These are phyloP conservation scores for Isoetes engelmannii DNA, from an alignment of 83 land plant genomes.

Conservation along the genomic window DNA sequence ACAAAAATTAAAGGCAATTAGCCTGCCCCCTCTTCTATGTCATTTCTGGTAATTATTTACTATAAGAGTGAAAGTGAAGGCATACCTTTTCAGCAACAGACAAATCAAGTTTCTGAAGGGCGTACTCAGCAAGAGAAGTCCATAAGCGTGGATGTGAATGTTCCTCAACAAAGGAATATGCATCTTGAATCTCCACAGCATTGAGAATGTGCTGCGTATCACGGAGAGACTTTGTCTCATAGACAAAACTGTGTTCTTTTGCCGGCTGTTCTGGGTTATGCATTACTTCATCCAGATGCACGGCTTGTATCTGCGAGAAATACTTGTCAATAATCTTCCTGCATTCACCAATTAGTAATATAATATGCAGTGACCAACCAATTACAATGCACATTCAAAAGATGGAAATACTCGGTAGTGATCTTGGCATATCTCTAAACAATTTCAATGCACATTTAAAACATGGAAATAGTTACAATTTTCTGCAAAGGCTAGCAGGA, in stretches of 20 bases:
- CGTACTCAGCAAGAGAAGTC: conserved; percentile 35
- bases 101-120: conserved; percentile 32
- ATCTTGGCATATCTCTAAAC: no score
- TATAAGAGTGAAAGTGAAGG: no score
- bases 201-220: conserved; percentile 35
- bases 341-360: no score
- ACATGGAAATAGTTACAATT: no score
- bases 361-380: no score
- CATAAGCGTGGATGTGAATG: conserved; percentile 38
- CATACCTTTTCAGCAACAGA: conserved; percentile 34
- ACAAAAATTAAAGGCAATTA: no score
- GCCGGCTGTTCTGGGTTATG: conserved; percentile 33
- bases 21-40: no score
- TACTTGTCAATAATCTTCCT: neutral
- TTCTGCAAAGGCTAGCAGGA: no score
- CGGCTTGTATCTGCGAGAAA: conserved; percentile 27
- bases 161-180: conserved; percentile 34
- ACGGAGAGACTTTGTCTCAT: conserved; percentile 38
- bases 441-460: no score
- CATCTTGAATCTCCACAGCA: conserved; percentile 36
- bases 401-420: no score
- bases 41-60: no score
- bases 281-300: conserved; percentile 38
- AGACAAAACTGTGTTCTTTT: conserved; percentile 27
- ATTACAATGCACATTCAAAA: no score